Evolutionary conservation across 208 protist genomes (phyloP).

Genomic region (Leptomonas seymouri): DNA sequence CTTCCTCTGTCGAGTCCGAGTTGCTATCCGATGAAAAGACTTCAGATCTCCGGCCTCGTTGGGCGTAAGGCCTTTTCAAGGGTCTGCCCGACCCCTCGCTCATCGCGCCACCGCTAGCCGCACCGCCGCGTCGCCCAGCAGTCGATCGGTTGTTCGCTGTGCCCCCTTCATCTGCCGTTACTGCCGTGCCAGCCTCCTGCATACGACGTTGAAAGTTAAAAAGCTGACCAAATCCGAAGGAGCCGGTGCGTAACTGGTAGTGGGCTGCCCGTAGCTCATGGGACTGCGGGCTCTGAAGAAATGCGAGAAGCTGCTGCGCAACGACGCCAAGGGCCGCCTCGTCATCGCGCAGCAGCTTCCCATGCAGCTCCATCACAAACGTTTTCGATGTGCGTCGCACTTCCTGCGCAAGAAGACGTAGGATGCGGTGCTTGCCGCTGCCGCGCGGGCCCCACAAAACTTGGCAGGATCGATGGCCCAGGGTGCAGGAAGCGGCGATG

Average conservation of each 20-base stretch:
- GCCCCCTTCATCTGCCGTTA: neutral
- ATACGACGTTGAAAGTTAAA: slow-evolving; percentile 66
- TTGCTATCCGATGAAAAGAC: neutral
- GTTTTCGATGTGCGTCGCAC: slow-evolving; percentile 48
- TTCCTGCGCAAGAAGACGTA: slow-evolving; percentile 69
- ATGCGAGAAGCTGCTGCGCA: slow-evolving; percentile 67
- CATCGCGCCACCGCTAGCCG: too few relatives aligned
- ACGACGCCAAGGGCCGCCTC: slow-evolving; percentile 62
- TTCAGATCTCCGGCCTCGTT: too few relatives aligned
- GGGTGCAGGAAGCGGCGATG: slow-evolving; percentile 68
- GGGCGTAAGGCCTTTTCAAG: too few relatives aligned
- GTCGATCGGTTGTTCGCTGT: too few relatives aligned
- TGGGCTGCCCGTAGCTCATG: slow-evolving; percentile 47
- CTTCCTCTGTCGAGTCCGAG: neutral
- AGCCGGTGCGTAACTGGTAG: slow-evolving; percentile 57
- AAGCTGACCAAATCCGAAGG: slow-evolving; percentile 78
- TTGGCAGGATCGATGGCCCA: slow-evolving; percentile 82
- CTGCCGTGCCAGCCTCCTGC: slow-evolving; percentile 11
- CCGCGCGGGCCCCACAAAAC: slow-evolving; percentile 75
- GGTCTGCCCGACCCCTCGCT: too few relatives aligned
- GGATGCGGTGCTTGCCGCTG: slow-evolving; percentile 72
- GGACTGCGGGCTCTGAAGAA: slow-evolving; percentile 65
- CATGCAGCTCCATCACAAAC: slow-evolving; percentile 72
- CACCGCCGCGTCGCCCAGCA: too few relatives aligned
- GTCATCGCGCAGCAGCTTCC: slow-evolving; percentile 64